phyloP scores from a whole-genome alignment of 495 filamentous ascomycete species.

The Lophiotrema nucula region DNA sequence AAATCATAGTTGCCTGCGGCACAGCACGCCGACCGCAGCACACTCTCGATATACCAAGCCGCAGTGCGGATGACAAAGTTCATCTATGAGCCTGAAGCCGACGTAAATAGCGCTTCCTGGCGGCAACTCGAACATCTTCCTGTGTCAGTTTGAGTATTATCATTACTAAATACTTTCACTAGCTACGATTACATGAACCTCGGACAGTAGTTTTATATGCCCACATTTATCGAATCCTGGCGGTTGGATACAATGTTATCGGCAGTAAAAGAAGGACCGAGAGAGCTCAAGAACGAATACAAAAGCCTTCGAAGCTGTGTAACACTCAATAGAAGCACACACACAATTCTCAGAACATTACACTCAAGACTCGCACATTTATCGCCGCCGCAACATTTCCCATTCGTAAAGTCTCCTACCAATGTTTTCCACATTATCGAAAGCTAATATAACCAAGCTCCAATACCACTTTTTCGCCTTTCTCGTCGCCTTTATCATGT shows the following conservation, averaged over 20 bases:
- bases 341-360: background rate
- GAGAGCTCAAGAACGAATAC: slow-evolving; percentile 3
- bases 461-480: slow-evolving; percentile 1
- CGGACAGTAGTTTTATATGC: slow-evolving; percentile 3
- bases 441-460: slow-evolving; percentile 3
- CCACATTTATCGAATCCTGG: slow-evolving; percentile 2
- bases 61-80: slow-evolving; percentile 1
- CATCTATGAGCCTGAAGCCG: background rate
- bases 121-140: slow-evolving; percentile 5
- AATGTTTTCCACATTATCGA: background rate
- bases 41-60: background rate
- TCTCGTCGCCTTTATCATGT: slow-evolving; percentile 9
- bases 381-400: background rate
- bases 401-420: slow-evolving; percentile 2
- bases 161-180: slow-evolving; percentile 2
- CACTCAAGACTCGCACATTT: background rate
- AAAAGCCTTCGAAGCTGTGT: background rate
- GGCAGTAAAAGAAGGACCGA: background rate
- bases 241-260: slow-evolving; percentile 7
- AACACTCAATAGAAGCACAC: background rate
- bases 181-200: background rate
- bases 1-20: slow-evolving; percentile 3
- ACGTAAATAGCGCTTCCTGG: slow-evolving; percentile 1
- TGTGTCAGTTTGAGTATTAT: background rate
- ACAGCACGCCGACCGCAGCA: background rate